Evolutionary conservation across 202 grass and related monocot species (phyloP), one percentile per base, ranked within the genome.

Genomic region (Cymbopogon flexuosus): DNA sequence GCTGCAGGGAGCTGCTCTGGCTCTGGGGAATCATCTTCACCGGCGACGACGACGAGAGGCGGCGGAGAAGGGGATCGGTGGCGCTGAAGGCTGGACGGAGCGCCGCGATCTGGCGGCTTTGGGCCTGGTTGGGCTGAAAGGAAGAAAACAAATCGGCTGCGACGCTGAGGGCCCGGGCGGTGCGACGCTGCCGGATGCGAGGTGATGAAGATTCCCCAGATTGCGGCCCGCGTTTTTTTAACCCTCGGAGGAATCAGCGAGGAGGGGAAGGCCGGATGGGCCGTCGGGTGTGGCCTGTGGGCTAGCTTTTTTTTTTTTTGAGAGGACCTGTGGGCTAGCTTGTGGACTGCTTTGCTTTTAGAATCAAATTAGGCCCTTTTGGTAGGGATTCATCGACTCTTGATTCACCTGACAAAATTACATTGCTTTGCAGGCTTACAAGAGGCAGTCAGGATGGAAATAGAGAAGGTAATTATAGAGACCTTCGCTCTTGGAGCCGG

Each of bases 1-100:
- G 92, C 79, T 94, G 84, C 60, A 97, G 82, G 34, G 95, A 98
- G 73, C 85, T 94, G 76, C 75, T 87, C 79, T 90, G 89, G 72
- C 85, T 54, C 72, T 84, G 92, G 22, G 85, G 65, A 83, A 62
- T 84, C 91, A 94, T 89, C 68, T 62, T 62, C 73, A 35, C 29
- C 52, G 79, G 61, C 67, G 57, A 21, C 52, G 40, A 24, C 0
- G 69, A 56, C 27, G 29, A 40, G 57, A 15, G 33, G 18, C n/a
- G n/a, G 52, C 12, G 54, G 54, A 19, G 5, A 40, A 24, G 72
- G 15, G 49, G 49, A 52, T 52, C 16, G 16, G 49, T n/a, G 43
- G 49, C 6, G 33, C 21, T 56, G 56, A 42, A 1, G 31, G 22
- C n/a, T 30, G 41, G 41, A 46, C 13, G 13, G 35, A 21, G n/a